Percentiles rank a stretch among this genome's conserved stretches.
phyloP scores from a whole-genome alignment of 2,329 filamentous ascomycete species.

The Stylonectria norvegica region DNA sequence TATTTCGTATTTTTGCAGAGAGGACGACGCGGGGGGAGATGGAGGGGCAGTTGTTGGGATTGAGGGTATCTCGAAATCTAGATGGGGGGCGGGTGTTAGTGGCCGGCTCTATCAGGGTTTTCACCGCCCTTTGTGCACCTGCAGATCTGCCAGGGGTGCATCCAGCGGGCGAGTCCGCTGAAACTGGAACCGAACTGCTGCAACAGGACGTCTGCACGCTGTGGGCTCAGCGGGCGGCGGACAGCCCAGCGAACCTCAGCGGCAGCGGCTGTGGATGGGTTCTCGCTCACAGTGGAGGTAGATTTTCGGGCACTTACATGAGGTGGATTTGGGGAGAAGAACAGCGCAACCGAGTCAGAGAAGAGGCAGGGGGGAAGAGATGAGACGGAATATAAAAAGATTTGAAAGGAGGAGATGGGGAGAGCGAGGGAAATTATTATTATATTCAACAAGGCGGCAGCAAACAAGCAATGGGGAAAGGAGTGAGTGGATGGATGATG shows the following conservation, averaged over 20 bases:
- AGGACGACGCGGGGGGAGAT: conserved; percentile 19
- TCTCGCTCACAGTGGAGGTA: too few species aligned
- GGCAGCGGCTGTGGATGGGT: too few species aligned
- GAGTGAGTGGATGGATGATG: conserved; percentile 16
- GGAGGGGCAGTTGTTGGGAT: conserved; percentile 4
- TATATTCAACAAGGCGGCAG: too few species aligned
- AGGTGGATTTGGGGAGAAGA: background rate
- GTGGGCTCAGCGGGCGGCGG: too few species aligned
- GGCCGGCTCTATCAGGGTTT: conserved; percentile 20
- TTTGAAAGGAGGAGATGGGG: background rate
- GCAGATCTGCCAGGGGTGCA: background rate
- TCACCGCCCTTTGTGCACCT: conserved; percentile 24
- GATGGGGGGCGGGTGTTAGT: conserved; percentile 17
- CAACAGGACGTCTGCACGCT: too few species aligned
- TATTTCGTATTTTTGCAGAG: too few species aligned
- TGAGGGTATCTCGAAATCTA: conserved; percentile 9
- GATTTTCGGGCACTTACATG: background rate
- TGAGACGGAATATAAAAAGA: too few species aligned
- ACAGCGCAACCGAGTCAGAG: background rate
- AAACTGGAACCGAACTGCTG: background rate
- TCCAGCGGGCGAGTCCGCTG: background rate
- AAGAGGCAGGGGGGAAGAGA: background rate
- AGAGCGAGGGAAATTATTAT: background rate
- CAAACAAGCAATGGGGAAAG: too few species aligned
- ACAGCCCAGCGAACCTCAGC: too few species aligned